A percentile compares a stretch with the other conserved stretches of the same genome.
Conservation (phyloP, 2,329 filamentous ascomycete species). For the Alternaria sp. region DNA sequence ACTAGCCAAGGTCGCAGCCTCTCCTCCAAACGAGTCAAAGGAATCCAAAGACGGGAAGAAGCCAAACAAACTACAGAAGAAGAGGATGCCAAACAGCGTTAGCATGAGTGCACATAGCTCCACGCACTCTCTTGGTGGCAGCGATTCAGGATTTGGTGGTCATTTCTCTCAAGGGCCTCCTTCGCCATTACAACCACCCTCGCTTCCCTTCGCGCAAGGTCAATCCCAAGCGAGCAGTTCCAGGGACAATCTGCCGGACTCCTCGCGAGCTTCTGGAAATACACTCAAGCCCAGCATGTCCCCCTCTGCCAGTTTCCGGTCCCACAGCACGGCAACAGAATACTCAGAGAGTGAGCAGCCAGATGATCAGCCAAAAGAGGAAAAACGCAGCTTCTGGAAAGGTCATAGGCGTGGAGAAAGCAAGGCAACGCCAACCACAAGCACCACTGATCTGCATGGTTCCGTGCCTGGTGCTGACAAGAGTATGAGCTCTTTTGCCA, state of each 20-base stretch:
- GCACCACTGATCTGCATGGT: constrained; percentile 47
- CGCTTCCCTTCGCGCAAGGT: constrained; percentile 39
- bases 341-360: constrained; percentile 79
- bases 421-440: constrained; percentile 47
- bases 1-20: constrained; percentile 52
- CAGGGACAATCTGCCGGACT: constrained; percentile 45
- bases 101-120: constrained; percentile 93
- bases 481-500: constrained; percentile 52
- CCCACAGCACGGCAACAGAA: constrained; percentile 74
- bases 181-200: constrained; percentile 45
- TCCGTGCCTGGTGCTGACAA: constrained; percentile 49
- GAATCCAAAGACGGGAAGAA: constrained; percentile 61
- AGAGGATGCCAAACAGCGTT: constrained; percentile 72
- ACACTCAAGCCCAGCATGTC: constrained; percentile 73
- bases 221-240: constrained; percentile 37
- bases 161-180: constrained; percentile 27
- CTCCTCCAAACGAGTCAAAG: constrained; percentile 65
- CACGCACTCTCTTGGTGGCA: constrained; percentile 72
- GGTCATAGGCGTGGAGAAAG: constrained; percentile 60
- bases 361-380: constrained; percentile 63
- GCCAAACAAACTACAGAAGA: constrained; percentile 93
- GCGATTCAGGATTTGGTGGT: constrained; percentile 27
- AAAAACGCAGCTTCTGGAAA: constrained; percentile 76
- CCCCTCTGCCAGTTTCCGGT: constrained; percentile 78
- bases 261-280: constrained; percentile 56